phyloP scores from a whole-genome alignment of 345 rosid genomes.

The Pugionium dolabratum region DNA sequence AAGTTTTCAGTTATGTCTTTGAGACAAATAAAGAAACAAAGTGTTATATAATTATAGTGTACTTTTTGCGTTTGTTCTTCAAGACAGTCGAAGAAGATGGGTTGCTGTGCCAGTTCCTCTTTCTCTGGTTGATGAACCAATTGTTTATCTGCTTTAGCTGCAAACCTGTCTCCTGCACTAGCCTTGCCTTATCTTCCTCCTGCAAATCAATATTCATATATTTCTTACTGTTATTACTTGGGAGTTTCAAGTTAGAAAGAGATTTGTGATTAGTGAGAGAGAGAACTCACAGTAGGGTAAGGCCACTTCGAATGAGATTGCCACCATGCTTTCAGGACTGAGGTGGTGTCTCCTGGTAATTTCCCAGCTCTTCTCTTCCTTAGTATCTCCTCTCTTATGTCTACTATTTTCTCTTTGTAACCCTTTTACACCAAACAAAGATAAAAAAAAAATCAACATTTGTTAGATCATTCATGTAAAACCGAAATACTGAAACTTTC shows the following conservation, averaged over 20 bases:
- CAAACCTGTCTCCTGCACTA: conserved; percentile 97
- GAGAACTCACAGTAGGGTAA: conserved; percentile 84
- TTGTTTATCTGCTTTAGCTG: conserved; percentile 97
- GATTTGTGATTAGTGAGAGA: neutral
- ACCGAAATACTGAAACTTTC: neutral
- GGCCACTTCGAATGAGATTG: conserved; percentile 98
- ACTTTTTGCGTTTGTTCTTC: conserved; percentile 97
- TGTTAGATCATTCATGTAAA: conserved; percentile 20
- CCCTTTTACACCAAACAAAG: conserved; percentile 52
- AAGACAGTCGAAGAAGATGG: conserved; percentile 76
- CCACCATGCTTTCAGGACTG: conserved; percentile 94
- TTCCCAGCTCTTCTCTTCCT: conserved; percentile 99
- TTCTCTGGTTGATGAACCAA: conserved; percentile 98
- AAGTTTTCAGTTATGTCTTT: neutral
- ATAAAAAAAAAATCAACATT: neutral
- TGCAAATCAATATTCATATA: conserved; percentile 29
- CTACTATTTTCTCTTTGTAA: conserved; percentile 92
- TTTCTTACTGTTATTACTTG: neutral
- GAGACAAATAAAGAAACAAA: neutral
- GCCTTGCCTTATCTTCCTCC: conserved; percentile 98
- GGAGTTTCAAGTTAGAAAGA: neutral
- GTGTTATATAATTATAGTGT: conserved; percentile 20
- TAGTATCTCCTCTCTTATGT: conserved; percentile 93
- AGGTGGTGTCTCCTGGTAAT: conserved; percentile 95
- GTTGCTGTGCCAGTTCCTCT: conserved; percentile 96